A percentile compares a stretch with the other conserved stretches of the same genome.
phyloP scores from a whole-genome alignment of 345 rosid species.

The Gossypium arboreum region DNA sequence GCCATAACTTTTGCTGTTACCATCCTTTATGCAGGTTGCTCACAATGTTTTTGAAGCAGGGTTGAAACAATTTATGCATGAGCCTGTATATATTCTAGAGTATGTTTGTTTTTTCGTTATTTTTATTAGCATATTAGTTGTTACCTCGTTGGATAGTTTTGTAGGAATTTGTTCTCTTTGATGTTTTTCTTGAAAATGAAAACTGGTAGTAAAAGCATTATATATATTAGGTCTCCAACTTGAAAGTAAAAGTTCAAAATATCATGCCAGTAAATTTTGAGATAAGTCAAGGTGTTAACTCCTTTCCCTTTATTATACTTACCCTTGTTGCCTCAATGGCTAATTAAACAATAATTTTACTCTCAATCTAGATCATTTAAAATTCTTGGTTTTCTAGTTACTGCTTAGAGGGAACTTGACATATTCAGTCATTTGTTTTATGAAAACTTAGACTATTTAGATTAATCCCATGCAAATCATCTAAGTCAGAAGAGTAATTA shows the following conservation, averaged over 20 bases:
- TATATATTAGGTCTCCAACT: background rate
- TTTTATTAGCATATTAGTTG: background rate
- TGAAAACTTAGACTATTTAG: background rate
- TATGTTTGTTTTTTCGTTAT: slow-evolving; percentile 35
- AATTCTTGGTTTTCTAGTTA: background rate
- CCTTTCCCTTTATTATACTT: background rate
- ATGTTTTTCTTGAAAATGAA: background rate
- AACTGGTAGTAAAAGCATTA: background rate
- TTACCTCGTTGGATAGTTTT: background rate
- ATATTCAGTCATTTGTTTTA: background rate
- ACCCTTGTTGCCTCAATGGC: background rate
- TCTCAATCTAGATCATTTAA: slow-evolving; percentile 2
- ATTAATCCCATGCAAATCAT: background rate
- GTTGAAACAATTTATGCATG: slow-evolving; percentile 82
- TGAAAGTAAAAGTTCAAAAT: background rate
- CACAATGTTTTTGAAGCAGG: slow-evolving; percentile 94
- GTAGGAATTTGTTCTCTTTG: slow-evolving; percentile 4
- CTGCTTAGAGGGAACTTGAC: background rate
- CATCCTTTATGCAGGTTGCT: slow-evolving; percentile 59
- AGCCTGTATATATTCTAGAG: slow-evolving; percentile 90
- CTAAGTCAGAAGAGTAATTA: background rate
- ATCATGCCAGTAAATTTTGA: background rate
- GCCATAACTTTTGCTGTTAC: slow-evolving; percentile 2
- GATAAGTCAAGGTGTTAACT: background rate
- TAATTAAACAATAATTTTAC: background rate